Percentiles rank a stretch among this genome's conserved stretches.
Conservation (phyloP, 768 basidiomycete species). For the Auricularia cornea region DNA sequence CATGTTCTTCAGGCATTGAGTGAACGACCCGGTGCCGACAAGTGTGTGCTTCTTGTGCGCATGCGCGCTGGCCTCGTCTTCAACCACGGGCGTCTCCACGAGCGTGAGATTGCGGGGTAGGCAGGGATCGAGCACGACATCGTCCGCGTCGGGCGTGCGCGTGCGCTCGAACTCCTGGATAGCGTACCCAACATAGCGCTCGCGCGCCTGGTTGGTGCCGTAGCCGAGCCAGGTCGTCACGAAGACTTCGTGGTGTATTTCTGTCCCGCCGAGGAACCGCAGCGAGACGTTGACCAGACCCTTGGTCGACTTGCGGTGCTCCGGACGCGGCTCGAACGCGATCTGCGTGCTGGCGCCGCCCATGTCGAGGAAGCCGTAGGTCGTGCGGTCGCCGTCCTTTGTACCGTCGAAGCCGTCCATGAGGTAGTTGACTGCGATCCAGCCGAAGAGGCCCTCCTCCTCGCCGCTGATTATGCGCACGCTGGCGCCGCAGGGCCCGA, state of each 20-base stretch:
- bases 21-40: conserved; percentile 84
- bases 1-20: conserved; percentile 65
- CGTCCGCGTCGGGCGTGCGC: conserved; percentile 18
- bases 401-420: conserved; percentile 83
- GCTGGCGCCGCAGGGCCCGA: conserved; percentile 85
- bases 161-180: conserved; percentile 48
- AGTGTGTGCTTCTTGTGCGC: conserved; percentile 50
- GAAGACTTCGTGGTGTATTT: conserved; percentile 87
- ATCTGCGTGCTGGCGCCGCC: conserved; percentile 98
- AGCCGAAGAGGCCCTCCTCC: conserved; percentile 96
- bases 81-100: conserved; percentile 44
- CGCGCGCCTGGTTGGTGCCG: conserved; percentile 94
- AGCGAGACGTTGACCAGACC: conserved; percentile 74
- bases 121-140: conserved; percentile 75
- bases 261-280: conserved; percentile 73
- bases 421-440: conserved; percentile 98
- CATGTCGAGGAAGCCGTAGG: conserved; percentile 98
- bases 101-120: conserved; percentile 69
- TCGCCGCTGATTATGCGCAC: conserved; percentile 94
- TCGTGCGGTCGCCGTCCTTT: conserved; percentile 52
- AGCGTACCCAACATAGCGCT: conserved; percentile 74
- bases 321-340: conserved; percentile 78
- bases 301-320: conserved; percentile 46
- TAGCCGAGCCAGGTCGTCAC: conserved; percentile 99
- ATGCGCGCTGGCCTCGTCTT: conserved; percentile 32